Evolutionary conservation across 805 yeast species (phyloP).

Genomic region (Cyberlindnera bimundalis): DNA sequence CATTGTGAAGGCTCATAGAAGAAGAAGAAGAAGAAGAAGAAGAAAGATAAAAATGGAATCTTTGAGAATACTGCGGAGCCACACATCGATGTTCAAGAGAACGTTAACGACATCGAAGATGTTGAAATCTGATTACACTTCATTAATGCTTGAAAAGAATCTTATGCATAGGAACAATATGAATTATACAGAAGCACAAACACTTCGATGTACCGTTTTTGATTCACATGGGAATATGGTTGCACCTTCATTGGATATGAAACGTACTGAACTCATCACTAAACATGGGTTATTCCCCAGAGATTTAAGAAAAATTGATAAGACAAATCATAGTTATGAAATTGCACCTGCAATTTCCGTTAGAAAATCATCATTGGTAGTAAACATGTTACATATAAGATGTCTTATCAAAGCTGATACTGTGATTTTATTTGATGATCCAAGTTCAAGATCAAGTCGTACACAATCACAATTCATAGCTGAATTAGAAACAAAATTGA

Average conservation of each 20-base stretch:
- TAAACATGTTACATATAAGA: constrained; percentile 73
- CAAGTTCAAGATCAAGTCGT: constrained; percentile 55
- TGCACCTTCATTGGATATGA: constrained; percentile 68
- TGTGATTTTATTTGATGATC: constrained; percentile 75
- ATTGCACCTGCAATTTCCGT: constrained; percentile 83
- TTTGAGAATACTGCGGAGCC: no score
- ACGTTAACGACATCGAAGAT: no score
- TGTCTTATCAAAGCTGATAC: constrained; percentile 70
- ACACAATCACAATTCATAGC: constrained; percentile 75
- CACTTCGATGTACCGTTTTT: constrained; percentile 78
- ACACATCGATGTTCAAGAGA: no score
- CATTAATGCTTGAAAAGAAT: constrained; percentile 36
- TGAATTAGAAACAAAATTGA: constrained; percentile 70
- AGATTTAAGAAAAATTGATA: constrained; percentile 85
- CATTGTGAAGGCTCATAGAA: no score
- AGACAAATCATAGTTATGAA: constrained; percentile 51
- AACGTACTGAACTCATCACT: constrained; percentile 66
- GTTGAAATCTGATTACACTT: constrained; percentile 17
- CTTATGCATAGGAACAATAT: constrained; percentile 34
- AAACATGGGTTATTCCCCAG: constrained; percentile 82
- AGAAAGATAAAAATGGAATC: no score
- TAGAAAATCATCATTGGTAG: constrained; percentile 63
- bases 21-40: no score
- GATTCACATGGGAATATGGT: constrained; percentile 65
- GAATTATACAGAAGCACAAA: constrained; percentile 32